A percentile compares a stretch with the other conserved stretches of the same genome.
Evolutionary conservation across 345 rosid genomes (phyloP).

Genomic region (Brassica carinata): DNA sequence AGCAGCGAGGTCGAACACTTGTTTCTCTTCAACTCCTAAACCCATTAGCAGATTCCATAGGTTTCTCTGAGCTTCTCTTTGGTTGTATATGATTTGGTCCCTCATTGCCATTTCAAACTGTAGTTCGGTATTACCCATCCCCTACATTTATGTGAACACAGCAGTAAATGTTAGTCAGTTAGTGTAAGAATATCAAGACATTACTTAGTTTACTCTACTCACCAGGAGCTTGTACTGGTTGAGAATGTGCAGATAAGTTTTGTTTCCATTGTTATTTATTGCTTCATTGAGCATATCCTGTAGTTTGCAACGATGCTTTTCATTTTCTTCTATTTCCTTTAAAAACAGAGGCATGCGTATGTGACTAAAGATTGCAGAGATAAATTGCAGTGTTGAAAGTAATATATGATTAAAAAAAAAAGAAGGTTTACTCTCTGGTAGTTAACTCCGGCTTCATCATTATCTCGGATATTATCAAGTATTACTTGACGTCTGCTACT

Average conservation of each 20-base stretch:
- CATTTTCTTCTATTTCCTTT: conserved; percentile 89
- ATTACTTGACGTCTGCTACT: conserved; percentile 81
- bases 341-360: conserved; percentile 22
- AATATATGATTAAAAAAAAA: conserved; percentile 5
- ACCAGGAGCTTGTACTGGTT: conserved; percentile 94
- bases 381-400: conserved; percentile 1
- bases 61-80: conserved; percentile 78
- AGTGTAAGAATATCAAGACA: not conserved
- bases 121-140: conserved; percentile 92
- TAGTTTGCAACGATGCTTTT: conserved; percentile 72
- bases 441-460: conserved; percentile 85
- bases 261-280: conserved; percentile 71
- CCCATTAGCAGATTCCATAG: conserved; percentile 83
- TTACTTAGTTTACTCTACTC: conserved; percentile 39
- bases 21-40: conserved; percentile 77
- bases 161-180: conserved; percentile 21
- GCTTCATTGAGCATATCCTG: conserved; percentile 91
- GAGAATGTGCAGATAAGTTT: conserved; percentile 84
- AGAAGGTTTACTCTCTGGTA: conserved; percentile 64
- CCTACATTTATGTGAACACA: conserved; percentile 49
- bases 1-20: conserved; percentile 68
- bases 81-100: conserved; percentile 90
- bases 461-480: conserved; percentile 96
- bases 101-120: conserved; percentile 97
- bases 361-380: conserved; percentile 9